phyloP scores from a whole-genome alignment of 768 basidiomycete species.

The Leccinum disarticulatum region DNA sequence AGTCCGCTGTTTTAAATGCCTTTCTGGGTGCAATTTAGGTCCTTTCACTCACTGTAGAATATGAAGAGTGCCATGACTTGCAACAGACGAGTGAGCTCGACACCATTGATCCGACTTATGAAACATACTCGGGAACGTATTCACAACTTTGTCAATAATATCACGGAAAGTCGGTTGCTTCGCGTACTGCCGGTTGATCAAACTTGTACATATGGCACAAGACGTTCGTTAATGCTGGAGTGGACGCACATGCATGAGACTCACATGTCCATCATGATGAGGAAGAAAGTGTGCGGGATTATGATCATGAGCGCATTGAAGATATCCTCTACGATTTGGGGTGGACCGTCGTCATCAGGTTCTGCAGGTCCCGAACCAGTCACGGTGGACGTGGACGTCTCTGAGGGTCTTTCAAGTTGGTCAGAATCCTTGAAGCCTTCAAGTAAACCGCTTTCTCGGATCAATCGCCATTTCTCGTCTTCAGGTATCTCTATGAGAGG shows the following conservation, averaged over 20 bases:
- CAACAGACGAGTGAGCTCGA: conserved; percentile 3
- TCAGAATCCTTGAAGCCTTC: conserved; percentile 32
- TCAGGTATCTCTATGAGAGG: conserved; percentile 56
- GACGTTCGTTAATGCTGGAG: background rate
- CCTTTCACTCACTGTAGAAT: conserved; percentile 27
- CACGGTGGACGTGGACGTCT: background rate
- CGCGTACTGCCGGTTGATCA: conserved; percentile 79
- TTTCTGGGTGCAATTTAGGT: background rate
- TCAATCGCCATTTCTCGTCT: conserved; percentile 77
- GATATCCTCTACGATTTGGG: conserved; percentile 62
- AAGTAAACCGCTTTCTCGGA: conserved; percentile 64
- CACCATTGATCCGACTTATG: background rate
- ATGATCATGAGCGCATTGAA: conserved; percentile 64
- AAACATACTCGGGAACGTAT: conserved; percentile 71
- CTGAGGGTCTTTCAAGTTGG: conserved; percentile 2
- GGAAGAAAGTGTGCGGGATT: conserved; percentile 71
- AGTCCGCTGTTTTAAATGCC: conserved; percentile 7
- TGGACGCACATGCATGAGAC: conserved; percentile 27
- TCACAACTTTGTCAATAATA: conserved; percentile 56
- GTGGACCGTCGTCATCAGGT: conserved; percentile 33
- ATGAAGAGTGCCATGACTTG: conserved; percentile 73
- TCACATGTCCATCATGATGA: conserved; percentile 85
- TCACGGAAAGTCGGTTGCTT: conserved; percentile 49
- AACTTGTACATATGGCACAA: conserved; percentile 39
- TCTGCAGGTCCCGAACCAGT: conserved; percentile 17